Percentiles rank a stretch among this genome's conserved stretches.
phyloP scores from a whole-genome alignment of 1,284 basidiomycete genomes.

The Trametes hirsuta region DNA sequence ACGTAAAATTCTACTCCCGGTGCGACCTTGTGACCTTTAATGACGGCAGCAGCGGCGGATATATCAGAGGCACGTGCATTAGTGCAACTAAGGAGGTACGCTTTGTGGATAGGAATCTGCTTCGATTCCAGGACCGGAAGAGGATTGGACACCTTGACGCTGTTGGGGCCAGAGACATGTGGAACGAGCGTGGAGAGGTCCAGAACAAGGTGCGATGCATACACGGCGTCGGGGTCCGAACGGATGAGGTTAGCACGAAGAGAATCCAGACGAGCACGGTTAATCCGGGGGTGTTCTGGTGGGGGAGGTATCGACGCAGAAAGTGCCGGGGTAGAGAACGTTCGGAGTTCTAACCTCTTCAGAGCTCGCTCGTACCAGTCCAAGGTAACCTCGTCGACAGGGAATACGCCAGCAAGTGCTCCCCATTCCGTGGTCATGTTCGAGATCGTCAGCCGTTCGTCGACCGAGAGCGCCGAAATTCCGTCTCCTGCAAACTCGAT shows the following conservation, averaged over 20 bases:
- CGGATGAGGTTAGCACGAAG: slow-evolving; percentile 59
- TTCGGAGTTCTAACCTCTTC: slow-evolving; percentile 77
- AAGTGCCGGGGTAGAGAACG: slow-evolving; percentile 62
- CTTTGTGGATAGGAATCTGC: slow-evolving; percentile 91
- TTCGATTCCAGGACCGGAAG: slow-evolving; percentile 79
- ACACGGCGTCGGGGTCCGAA: slow-evolving; percentile 83
- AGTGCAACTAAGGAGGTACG: slow-evolving; percentile 98
- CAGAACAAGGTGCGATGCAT: slow-evolving; percentile 89
- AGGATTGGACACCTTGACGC: slow-evolving; percentile 94
- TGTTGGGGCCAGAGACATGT: slow-evolving; percentile 96
- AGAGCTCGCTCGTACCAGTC: slow-evolving; percentile 89
- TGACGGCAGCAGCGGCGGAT: slow-evolving; percentile 87
- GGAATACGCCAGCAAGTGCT: slow-evolving; percentile 94
- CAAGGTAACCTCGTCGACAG: slow-evolving; percentile 83
- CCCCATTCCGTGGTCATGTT: slow-evolving; percentile 99
- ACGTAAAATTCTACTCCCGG: slow-evolving; percentile 97
- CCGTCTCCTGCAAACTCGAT: slow-evolving; percentile 98
- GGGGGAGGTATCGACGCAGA: slow-evolving; percentile 64
- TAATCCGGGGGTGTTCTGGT: slow-evolving; percentile 88
- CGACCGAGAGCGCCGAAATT: slow-evolving; percentile 78
- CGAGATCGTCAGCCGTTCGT: slow-evolving; percentile 93
- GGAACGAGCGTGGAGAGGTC: slow-evolving; percentile 95
- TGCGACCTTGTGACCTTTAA: slow-evolving; percentile 85
- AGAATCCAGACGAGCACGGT: slow-evolving; percentile 70
- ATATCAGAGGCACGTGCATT: slow-evolving; percentile 96